Evolutionary conservation across 2,329 filamentous ascomycete species (phyloP), one percentile per base, ranked within the genome.

Genomic region (Gaeumannomyces sp.): DNA sequence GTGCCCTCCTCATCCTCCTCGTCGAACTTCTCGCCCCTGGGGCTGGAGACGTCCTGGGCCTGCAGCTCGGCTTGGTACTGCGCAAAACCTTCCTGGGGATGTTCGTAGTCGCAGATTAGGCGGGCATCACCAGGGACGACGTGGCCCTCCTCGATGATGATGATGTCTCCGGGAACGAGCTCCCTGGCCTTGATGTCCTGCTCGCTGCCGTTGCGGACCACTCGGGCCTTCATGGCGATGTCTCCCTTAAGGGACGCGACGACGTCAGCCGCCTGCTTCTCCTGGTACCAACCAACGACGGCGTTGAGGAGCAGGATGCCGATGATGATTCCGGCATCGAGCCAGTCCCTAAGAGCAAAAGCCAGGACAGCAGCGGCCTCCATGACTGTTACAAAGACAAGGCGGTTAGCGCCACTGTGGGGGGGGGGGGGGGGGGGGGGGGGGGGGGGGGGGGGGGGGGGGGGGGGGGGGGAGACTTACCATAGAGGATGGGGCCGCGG

Each of bases 221-320:
- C 87, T 67, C 79, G 81, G 61, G 87, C 85, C 78, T 86, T 89
- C 86, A 92, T 89, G 71, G 89, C 89, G 73, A 92, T 92, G 73
- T 92, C 89, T 79, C 89, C 89, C 81, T 91, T 91, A 67, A 92
- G 79, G 68, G 81, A 85, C 65, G 89, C 89, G 72, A 91, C 89
- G 72, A 91, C 88, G 77, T 92, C 89, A 70, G 88, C 89, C 71
- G 89, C 89, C 78, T 91, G 89, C 81, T 92, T 92, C 78, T 92
- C 89, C 76, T 91, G 89, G 76, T 92, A 91, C 85, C 89, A 92
- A 81, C 89, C 89, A 75, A 91, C 89, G 68, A 88, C 79, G 69
- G 89, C 89, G 79, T 92, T 92, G 68, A 92, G 86, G 73, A 88
- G 71, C 65, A 92, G 80, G 76, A 92, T 92, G 81, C 84, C 89